phyloP scores from a whole-genome alignment of 2,329 filamentous ascomycete species.

The Neonectria hederae region DNA sequence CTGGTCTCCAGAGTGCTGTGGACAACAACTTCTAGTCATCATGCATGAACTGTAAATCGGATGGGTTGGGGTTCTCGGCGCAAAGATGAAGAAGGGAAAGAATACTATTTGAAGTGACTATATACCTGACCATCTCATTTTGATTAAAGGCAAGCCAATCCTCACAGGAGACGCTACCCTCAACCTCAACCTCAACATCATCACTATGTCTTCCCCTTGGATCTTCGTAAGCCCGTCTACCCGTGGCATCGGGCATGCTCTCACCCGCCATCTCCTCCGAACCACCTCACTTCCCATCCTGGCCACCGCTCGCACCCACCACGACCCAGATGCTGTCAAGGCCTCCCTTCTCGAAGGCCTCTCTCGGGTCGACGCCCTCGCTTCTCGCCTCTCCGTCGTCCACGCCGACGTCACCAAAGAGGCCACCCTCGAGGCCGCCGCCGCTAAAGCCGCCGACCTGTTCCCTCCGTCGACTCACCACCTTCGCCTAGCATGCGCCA shows the following conservation, averaged over 20 bases:
- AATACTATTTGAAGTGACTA: background rate
- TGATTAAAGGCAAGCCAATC: too few species aligned
- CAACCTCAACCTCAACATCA: background rate
- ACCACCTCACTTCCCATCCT: constrained; percentile 60
- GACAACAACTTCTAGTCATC: background rate
- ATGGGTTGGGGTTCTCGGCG: background rate
- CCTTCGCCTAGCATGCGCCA: constrained; percentile 73
- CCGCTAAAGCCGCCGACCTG: constrained; percentile 57
- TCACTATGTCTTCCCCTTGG: constrained; percentile 64
- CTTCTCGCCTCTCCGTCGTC: constrained; percentile 52
- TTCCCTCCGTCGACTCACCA: constrained; percentile 64
- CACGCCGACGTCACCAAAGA: constrained; percentile 67
- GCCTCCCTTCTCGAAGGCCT: constrained; percentile 46
- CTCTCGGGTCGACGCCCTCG: constrained; percentile 28
- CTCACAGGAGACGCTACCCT: background rate
- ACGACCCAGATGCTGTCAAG: constrained; percentile 49
- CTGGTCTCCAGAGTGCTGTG: background rate
- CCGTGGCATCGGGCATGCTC: constrained; percentile 59
- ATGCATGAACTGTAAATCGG: background rate
- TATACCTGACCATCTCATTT: background rate
- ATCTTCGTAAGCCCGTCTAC: constrained; percentile 59
- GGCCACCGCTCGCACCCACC: constrained; percentile 51
- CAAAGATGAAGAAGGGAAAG: background rate
- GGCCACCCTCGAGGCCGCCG: constrained; percentile 66
- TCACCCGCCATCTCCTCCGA: constrained; percentile 59